phyloP scores from a whole-genome alignment of 2,329 filamentous ascomycete species.

The Trichoderma harzianum region DNA sequence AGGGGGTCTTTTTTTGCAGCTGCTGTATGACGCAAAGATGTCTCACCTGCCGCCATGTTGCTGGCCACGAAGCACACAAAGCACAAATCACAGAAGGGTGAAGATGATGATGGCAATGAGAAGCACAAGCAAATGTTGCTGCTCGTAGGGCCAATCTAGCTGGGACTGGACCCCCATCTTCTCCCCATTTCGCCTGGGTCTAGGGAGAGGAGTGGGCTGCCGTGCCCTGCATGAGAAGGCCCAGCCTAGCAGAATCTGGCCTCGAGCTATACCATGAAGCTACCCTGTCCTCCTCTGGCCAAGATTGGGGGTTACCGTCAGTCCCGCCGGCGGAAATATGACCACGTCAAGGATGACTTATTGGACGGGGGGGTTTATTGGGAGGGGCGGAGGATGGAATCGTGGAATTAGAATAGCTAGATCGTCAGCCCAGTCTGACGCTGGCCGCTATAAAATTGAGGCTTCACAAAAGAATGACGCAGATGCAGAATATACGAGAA shows the following conservation, averaged over 20 bases:
- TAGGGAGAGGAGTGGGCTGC: neutral
- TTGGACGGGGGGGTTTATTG: neutral
- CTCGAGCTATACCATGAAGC: neutral
- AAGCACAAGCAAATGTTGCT: neutral
- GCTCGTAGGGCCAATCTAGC: neutral
- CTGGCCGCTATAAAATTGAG: neutral
- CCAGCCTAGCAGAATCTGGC: conserved; percentile 5
- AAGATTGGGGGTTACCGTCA: neutral
- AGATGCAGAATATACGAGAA: neutral
- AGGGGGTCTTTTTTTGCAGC: neutral
- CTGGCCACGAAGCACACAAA: neutral
- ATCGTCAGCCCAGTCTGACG: neutral
- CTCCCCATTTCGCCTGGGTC: neutral
- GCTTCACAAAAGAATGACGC: neutral
- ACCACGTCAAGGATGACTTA: neutral
- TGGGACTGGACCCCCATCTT: neutral
- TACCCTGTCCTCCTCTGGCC: neutral
- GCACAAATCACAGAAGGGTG: neutral
- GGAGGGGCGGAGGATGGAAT: neutral
- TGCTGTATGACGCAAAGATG: neutral
- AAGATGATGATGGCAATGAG: neutral
- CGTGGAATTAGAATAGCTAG: neutral
- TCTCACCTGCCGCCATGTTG: neutral
- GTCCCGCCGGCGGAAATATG: neutral
- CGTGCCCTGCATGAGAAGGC: neutral